phyloP scores from a whole-genome alignment of 441 rosid species.

The Dalechampia spathulata region DNA sequence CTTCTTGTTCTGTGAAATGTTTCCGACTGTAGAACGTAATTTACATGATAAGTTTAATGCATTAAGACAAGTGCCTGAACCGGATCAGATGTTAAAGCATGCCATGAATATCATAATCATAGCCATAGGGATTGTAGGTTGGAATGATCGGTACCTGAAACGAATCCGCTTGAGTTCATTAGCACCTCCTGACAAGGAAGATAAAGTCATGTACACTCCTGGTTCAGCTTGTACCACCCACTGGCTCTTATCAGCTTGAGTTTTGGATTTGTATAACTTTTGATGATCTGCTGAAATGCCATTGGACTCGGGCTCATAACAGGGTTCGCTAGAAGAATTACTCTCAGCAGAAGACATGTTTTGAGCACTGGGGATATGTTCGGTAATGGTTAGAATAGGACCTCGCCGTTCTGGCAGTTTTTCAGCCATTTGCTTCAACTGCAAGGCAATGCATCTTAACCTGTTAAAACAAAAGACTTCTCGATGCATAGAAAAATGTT shows the following conservation, averaged over 20 bases:
- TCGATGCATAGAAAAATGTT: too few relatives aligned
- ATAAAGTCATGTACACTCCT: constrained; percentile 71
- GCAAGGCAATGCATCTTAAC: too few relatives aligned
- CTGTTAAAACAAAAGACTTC: too few relatives aligned
- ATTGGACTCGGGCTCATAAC: constrained; percentile 31
- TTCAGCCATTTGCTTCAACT: too few relatives aligned
- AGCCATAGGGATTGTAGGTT: background rate
- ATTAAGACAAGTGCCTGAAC: too few relatives aligned
- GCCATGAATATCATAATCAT: too few relatives aligned
- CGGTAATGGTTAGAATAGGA: constrained; percentile 22
- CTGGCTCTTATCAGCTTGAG: constrained; percentile 43
- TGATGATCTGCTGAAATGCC: constrained; percentile 24
- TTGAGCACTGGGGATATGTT: constrained; percentile 18
- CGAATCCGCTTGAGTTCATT: constrained; percentile 77
- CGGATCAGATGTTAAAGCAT: too few relatives aligned
- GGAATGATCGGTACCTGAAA: constrained; percentile 57
- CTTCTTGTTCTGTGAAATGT: constrained; percentile 59
- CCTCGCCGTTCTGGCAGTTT: constrained; percentile 13
- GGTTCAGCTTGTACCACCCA: constrained; percentile 65
- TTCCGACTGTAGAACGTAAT: constrained; percentile 48
- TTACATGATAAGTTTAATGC: too few relatives aligned
- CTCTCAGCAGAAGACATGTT: constrained; percentile 23
- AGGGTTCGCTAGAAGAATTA: constrained; percentile 25
- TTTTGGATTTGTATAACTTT: constrained; percentile 32
- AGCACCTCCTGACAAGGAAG: constrained; percentile 49